These are phyloP conservation scores for Afroboletus lepidellus DNA, from an alignment of 1,284 basidiomycete species.

Conservation along the genomic window DNA sequence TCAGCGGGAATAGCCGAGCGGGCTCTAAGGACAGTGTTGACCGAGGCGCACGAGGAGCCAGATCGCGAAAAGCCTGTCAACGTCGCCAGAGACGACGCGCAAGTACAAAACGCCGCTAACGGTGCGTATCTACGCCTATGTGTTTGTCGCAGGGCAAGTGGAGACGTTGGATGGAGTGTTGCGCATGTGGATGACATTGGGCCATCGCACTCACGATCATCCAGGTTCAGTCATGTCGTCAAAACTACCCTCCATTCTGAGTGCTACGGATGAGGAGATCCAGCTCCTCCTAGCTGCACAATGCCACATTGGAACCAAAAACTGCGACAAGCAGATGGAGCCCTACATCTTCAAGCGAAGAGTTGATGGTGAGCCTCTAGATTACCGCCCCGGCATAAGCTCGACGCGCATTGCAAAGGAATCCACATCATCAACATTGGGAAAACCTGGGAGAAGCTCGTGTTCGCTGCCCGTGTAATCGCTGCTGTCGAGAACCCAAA, in stretches of 20 bases:
- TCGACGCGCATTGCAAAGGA: conserved; percentile 46
- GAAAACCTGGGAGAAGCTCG: conserved; percentile 99
- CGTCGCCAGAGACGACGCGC: conserved; percentile 30
- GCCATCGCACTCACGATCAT: conserved; percentile 20
- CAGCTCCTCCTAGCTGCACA: conserved; percentile 93
- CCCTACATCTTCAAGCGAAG: conserved; percentile 98
- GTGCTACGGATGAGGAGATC: conserved; percentile 96
- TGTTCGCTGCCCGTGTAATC: conserved; percentile 92
- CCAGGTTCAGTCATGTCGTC: conserved; percentile 58
- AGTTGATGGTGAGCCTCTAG: conserved; percentile 73
- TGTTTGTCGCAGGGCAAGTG: conserved; percentile 20
- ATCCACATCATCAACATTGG: conserved; percentile 98
- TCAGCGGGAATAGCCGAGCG: conserved; percentile 18
- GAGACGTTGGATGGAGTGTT: conserved; percentile 32
- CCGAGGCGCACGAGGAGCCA: conserved; percentile 13
- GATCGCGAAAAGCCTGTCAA: conserved; percentile 21
- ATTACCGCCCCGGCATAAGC: conserved; percentile 4
- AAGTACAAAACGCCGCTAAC: conserved; percentile 21
- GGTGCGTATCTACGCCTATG: conserved; percentile 18
- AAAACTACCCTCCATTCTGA: conserved; percentile 91
- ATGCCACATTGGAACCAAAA: conserved; percentile 96
- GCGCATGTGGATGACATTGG: conserved; percentile 36
- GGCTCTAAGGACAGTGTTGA: conserved; percentile 9
- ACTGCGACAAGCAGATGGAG: conserved; percentile 98
- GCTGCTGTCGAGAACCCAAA: conserved; percentile 96